Evolutionary conservation across 148 eudicot genomes (phyloP).

Genomic region (Vaccinium corymbosum): DNA sequence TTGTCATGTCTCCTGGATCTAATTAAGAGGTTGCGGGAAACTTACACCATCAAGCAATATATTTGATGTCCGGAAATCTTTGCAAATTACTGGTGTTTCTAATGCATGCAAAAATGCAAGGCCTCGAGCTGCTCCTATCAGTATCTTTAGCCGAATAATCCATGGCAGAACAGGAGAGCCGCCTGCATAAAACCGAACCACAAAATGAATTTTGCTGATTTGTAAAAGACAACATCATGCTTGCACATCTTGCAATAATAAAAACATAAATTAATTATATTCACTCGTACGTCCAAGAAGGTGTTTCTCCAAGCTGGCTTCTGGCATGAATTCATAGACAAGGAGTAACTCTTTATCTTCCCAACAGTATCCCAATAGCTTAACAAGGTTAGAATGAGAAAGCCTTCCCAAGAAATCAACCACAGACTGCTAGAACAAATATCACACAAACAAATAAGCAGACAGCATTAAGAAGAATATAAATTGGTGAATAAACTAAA

Average conservation of each 20-base stretch:
- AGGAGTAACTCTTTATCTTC: too few relatives aligned
- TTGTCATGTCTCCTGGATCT: not conserved
- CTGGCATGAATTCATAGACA: too few relatives aligned
- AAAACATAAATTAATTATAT: not conserved
- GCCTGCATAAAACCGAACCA: conserved; percentile 29
- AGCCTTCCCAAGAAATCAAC: conserved; percentile 74
- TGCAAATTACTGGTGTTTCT: conserved; percentile 60
- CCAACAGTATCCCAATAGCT: too few relatives aligned
- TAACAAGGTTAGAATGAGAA: conserved; percentile 33
- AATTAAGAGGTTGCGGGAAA: not conserved
- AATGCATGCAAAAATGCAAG: conserved; percentile 66
- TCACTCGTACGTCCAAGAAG: conserved; percentile 69
- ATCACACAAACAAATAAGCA: conserved; percentile 7
- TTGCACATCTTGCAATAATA: not conserved
- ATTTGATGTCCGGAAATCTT: conserved; percentile 81
- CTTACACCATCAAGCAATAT: conserved; percentile 82
- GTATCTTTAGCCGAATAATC: conserved; percentile 68
- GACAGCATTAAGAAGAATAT: not conserved
- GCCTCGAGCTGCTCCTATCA: conserved; percentile 85
- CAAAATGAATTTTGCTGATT: not conserved
- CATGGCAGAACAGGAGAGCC: conserved; percentile 80
- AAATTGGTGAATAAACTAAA: not conserved
- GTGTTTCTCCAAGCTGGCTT: conserved; percentile 65
- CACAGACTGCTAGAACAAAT: conserved; percentile 51
- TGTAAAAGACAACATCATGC: too few relatives aligned